These are phyloP conservation scores for Conoideocrella luteorostrata DNA, from an alignment of 2,329 filamentous ascomycete species.

Conservation along the genomic window DNA sequence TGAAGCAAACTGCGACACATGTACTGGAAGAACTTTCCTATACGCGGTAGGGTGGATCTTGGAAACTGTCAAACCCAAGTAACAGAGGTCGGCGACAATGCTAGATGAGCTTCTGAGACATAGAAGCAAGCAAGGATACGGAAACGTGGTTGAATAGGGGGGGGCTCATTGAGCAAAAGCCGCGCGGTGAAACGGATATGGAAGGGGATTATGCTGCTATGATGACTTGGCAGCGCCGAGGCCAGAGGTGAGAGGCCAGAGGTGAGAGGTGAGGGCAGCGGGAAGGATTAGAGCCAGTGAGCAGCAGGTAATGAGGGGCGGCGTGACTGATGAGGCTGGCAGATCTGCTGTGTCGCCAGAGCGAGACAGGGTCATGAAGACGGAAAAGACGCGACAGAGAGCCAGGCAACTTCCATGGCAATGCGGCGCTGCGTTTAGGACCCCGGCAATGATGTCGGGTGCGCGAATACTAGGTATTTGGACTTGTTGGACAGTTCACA, in stretches of 20 bases:
- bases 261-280: background rate
- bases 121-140: conserved; percentile 6
- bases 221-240: conserved; percentile 2
- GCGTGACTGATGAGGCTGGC: conserved; percentile 2
- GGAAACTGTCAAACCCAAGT: background rate
- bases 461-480: background rate
- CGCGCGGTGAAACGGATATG: conserved; percentile 2
- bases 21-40: too few species aligned
- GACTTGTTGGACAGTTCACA: background rate
- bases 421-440: background rate
- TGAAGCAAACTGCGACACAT: conserved; percentile 5
- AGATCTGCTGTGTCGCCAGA: conserved; percentile 1
- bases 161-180: background rate
- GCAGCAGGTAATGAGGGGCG: too few species aligned
- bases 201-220: background rate
- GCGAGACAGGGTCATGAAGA: conserved; percentile 1
- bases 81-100: background rate
- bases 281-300: background rate
- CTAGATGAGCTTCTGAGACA: conserved; percentile 8
- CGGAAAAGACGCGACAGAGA: background rate
- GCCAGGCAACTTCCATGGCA: background rate
- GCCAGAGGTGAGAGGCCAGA: background rate
- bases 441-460: background rate
- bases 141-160: background rate
- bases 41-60: background rate